Evolutionary conservation across 2,329 filamentous ascomycete genomes (phyloP).

Genomic region (Penicillium italicum): DNA sequence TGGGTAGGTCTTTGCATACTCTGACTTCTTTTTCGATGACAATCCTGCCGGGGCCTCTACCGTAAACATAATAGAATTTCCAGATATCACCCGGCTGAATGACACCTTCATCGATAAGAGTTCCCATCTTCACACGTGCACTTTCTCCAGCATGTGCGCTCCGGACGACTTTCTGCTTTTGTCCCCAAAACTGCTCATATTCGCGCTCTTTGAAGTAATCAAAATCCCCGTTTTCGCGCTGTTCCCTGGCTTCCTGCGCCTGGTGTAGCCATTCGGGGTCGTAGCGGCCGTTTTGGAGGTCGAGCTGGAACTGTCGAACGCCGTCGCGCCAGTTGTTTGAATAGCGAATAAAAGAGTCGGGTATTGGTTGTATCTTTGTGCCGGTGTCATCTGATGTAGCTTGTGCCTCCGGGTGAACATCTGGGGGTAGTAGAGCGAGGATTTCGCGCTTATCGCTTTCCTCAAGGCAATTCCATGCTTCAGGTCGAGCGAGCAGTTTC

Average conservation of each 20-base stretch:
- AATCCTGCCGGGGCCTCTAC: conserved; percentile 25
- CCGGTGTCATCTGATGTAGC: conserved; percentile 27
- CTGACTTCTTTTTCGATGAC: conserved; percentile 44
- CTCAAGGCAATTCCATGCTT: conserved; percentile 43
- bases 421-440: conserved; percentile 38
- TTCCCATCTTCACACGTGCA: conserved; percentile 39
- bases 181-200: conserved; percentile 57
- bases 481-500: conserved; percentile 40
- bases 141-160: conserved; percentile 41
- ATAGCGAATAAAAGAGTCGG: conserved; percentile 43
- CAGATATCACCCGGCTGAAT: conserved; percentile 42
- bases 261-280: conserved; percentile 56
- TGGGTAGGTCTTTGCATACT: conserved; percentile 25
- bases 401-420: conserved; percentile 39
- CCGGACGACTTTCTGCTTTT: conserved; percentile 45
- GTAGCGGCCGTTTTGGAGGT: conserved; percentile 54
- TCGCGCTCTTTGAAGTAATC: conserved; percentile 55
- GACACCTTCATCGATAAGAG: conserved; percentile 35
- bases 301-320: conserved; percentile 54
- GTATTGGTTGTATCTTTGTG: conserved; percentile 38
- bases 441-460: conserved; percentile 43
- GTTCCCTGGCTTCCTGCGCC: conserved; percentile 51
- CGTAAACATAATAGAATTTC: conserved; percentile 35
- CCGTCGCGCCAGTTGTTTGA: conserved; percentile 51
- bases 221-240: conserved; percentile 53